phyloP scores from a whole-genome alignment of 192 early-diverging fungal species.

The Jimgerdemannia lactiflua region DNA sequence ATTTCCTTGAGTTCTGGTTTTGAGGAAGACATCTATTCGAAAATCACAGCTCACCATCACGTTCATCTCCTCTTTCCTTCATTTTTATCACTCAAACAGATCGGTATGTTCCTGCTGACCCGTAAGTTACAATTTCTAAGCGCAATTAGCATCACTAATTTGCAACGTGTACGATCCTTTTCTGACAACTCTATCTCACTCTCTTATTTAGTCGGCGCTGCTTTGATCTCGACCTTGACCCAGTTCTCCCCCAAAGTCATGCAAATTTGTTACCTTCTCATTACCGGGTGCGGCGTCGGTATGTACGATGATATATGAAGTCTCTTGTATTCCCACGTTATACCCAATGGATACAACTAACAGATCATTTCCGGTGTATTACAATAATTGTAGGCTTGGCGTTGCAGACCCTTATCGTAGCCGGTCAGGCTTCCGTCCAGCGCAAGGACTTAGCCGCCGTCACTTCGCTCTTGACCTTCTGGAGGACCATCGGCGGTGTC shows the following conservation, averaged over 20 bases:
- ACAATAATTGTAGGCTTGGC: conserved; percentile 9
- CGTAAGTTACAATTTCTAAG: background rate
- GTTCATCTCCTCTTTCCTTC: background rate
- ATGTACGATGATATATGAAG: conserved; percentile 20
- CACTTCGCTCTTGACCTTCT: conserved; percentile 26
- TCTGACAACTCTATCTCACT: conserved; percentile 35
- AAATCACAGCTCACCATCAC: too few relatives aligned
- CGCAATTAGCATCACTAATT: background rate
- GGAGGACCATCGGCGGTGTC: conserved; percentile 31
- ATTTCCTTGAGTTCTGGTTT: background rate
- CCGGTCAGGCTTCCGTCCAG: conserved; percentile 64
- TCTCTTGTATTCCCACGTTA: too few relatives aligned
- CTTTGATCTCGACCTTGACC: conserved; percentile 51
- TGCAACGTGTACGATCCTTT: background rate
- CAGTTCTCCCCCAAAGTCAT: conserved; percentile 39
- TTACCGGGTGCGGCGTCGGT: conserved; percentile 75
- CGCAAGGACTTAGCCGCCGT: conserved; percentile 31
- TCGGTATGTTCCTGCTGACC: background rate
- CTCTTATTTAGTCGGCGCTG: conserved; percentile 53
- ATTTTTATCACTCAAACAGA: background rate
- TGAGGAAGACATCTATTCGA: background rate
- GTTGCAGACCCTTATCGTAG: conserved; percentile 66
- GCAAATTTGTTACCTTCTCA: conserved; percentile 60
- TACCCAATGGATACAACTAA: background rate
- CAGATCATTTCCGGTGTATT: background rate